Base-by-base conservation (phyloP, 768 basidiomycete species). In the Favolaschia claudopus region DNA sequence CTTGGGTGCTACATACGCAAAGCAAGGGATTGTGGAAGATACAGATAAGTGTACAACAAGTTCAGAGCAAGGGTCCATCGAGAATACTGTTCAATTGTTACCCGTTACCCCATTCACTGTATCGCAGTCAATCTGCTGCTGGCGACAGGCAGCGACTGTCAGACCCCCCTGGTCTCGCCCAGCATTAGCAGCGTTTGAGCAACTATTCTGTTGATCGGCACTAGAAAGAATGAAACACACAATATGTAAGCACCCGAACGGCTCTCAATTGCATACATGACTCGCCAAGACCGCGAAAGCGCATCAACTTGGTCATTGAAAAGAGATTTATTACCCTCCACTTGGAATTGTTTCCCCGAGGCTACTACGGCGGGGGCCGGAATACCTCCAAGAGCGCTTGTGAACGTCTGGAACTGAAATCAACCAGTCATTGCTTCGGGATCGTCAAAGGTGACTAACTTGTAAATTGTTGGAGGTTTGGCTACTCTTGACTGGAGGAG, bases 211-310 rank as follows among this genome's bases (percentile, higher is more conserved):
- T 53, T 60, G 56, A 28, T 31, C n/a, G 33, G 28, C 32, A 34
- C 58, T 58, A 14, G 33, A n/a, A 25, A 33, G 19, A 34, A 45
- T 27, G 12, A 37, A 4, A 10, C 25, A 13, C 28, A 9, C n/a
- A 25, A 10, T 34, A 42, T n/a, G n/a, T n/a, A n/a, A n/a, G n/a
- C 24, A 5, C 24, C 14, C 9, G 36, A n/a, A 22, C 1, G 44
- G n/a, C n/a, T n/a, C n/a, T 15, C 2, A 10, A 14, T 24, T 29
- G 24, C 13, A 22, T n/a, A n/a, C n/a, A 22, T n/a, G 33, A 43
- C 59, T 55, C 29, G 55, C 59, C 59, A 60, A 10, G 59, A 55
- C 20, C 59, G 46, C 20, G 15, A 5, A 40, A 60, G 46, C 22
- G 59, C 59, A 1, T 55, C 33, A 8, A 25, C 24, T 32, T 49